Base-by-base conservation (phyloP, 2,329 filamentous ascomycete species). In the Alternaria ventricosa region DNA sequence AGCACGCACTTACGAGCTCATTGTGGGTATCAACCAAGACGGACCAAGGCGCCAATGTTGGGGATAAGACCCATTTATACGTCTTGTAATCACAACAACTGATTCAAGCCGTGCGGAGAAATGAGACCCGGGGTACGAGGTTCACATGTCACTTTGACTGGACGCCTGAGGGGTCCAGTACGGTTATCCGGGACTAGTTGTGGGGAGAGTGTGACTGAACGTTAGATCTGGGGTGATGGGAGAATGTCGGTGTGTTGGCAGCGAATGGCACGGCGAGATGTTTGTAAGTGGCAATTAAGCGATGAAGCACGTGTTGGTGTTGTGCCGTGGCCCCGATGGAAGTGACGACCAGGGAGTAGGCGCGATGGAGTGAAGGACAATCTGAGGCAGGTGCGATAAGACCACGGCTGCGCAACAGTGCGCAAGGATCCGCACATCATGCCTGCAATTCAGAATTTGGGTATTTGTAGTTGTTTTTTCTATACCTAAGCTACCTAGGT, bases 1-100 rank as follows among this genome's bases (percentile, higher is more conserved):
- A 53, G 30, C 49, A 53, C 28, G 28, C 30, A 53, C 49, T 41
- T 22, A 36, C 28, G 22, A 53, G 49, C 30, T 53, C 28, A 53
- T 53, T 36, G 49, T 53, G 49, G 49, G n/a, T 53, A 36, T 36
- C n/a, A 6, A 20, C 49, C 49, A 61, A 61, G 60, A 46, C 60
- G 55, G 20, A 20, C 49, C 49, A 61, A 61, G 60, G 45, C 60
- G 55, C 60, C 60, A 53, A 61, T 61, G 55, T 53, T 61, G 60
- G 55, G 55, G 55, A 47, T 23, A 47, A 41, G 49, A 43, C 55
- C 60, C 60, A 53, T 61, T 61, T 61, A 58, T 61, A 61, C 46
- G 46, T 47, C 46, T 53, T 61, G 25, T 47, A 58, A 11, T 12
- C n/a, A 43, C 15, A 41, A 9, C 27, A 43, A n/a, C 7, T 47